A percentile compares a stretch with the other conserved stretches of the same genome.
These are phyloP conservation scores for Suillus alpinus DNA, from an alignment of 768 basidiomycete genomes.

Conservation along the genomic window DNA sequence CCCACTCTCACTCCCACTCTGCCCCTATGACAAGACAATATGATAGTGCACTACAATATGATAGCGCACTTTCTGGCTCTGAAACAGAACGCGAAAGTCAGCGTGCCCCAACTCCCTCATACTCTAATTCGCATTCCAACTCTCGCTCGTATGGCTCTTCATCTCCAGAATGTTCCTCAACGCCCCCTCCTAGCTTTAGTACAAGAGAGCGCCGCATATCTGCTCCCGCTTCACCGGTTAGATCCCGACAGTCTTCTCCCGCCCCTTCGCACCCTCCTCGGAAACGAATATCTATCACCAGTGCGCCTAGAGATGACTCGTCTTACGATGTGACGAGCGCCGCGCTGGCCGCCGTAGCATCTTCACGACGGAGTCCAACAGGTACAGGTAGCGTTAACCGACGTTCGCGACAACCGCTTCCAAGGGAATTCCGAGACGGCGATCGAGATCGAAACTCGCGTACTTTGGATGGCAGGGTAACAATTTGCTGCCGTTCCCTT, in stretches of 20 bases:
- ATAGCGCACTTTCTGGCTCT: constrained; percentile 61
- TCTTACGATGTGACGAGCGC: constrained; percentile 46
- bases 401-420: constrained; percentile 50
- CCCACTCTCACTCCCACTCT: constrained; percentile 30
- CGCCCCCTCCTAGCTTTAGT: constrained; percentile 31
- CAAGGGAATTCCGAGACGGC: constrained; percentile 42
- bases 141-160: constrained; percentile 32
- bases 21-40: constrained; percentile 24
- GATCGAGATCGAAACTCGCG: constrained; percentile 25
- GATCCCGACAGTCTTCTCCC: constrained; percentile 36
- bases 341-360: constrained; percentile 60
- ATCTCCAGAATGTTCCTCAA: constrained; percentile 36
- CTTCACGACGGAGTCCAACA: constrained; percentile 51
- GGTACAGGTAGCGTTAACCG: constrained; percentile 20
- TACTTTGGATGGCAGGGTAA: constrained; percentile 42
- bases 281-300: constrained; percentile 40
- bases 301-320: constrained; percentile 24
- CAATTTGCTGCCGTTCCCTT: background rate
- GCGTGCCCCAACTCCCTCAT: constrained; percentile 30
- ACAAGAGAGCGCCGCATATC: constrained; percentile 46
- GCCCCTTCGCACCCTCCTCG: constrained; percentile 40
- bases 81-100: constrained; percentile 76
- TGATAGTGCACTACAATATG: constrained; percentile 33
- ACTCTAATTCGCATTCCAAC: constrained; percentile 28
- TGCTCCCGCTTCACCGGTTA: constrained; percentile 45